phyloP scores from a whole-genome alignment of 2,329 filamentous ascomycete genomes.

The Cordyceps farinosa region DNA sequence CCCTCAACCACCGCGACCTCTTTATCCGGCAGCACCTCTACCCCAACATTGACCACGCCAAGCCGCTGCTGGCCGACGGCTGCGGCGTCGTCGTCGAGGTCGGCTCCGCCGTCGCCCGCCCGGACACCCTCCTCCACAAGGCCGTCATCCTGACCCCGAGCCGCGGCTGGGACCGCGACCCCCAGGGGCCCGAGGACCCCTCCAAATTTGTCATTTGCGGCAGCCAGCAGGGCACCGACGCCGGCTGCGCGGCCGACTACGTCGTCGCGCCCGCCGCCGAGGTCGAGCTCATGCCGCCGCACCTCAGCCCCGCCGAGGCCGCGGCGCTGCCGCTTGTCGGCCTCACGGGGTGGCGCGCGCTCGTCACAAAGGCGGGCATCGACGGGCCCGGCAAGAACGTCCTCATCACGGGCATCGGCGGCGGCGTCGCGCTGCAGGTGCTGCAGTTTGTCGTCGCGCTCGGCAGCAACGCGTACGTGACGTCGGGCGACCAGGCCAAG shows the following conservation, averaged over 20 bases:
- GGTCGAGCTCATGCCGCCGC: slow-evolving; percentile 70
- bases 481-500: slow-evolving; percentile 70
- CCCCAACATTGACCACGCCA: slow-evolving; percentile 74
- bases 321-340: slow-evolving; percentile 84
- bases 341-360: slow-evolving; percentile 81
- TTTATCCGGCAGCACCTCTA: slow-evolving; percentile 93
- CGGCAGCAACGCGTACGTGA: slow-evolving; percentile 78
- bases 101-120: slow-evolving; percentile 45
- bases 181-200: slow-evolving; percentile 67
- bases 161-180: slow-evolving; percentile 69
- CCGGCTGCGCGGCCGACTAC: slow-evolving; percentile 73
- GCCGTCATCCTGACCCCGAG: slow-evolving; percentile 76
- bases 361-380: slow-evolving; percentile 72
- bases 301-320: slow-evolving; percentile 69
- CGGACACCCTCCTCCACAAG: slow-evolving; percentile 49
- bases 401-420: slow-evolving; percentile 86
- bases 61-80: slow-evolving; percentile 79
- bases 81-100: slow-evolving; percentile 67
- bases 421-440: slow-evolving; percentile 81
- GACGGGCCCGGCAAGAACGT: slow-evolving; percentile 66
- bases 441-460: slow-evolving; percentile 74
- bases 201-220: slow-evolving; percentile 63
- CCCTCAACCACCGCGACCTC: slow-evolving; percentile 92
- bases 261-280: slow-evolving; percentile 66
- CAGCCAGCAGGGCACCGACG: slow-evolving; percentile 55